phyloP scores from a whole-genome alignment of 805 yeast genomes.

The Suhomyces pyralidae region DNA sequence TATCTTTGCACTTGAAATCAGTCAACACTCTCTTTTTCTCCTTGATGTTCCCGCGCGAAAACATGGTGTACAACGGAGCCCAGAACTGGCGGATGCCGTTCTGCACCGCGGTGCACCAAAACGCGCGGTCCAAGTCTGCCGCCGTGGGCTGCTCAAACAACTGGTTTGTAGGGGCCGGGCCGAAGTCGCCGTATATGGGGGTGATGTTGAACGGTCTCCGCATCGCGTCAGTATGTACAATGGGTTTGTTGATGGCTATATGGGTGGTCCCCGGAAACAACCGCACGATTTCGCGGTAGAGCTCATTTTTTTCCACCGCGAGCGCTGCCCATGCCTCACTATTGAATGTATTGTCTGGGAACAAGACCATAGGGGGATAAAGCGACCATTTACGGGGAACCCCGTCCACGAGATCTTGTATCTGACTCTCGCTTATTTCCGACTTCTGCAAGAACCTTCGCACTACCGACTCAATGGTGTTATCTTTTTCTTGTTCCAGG shows the following conservation, averaged over 20 bases:
- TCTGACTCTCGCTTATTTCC: not conserved
- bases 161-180: conserved; percentile 34
- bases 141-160: conserved; percentile 15
- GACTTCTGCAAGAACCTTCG: not conserved
- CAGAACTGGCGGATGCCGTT: conserved; percentile 76
- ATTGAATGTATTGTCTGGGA: conserved; percentile 50
- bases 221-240: conserved; percentile 50
- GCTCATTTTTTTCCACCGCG: not conserved
- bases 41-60: conserved; percentile 80
- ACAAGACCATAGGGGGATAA: conserved; percentile 65
- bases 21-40: conserved; percentile 68
- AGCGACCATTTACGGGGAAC: conserved; percentile 57
- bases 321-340: conserved; percentile 28
- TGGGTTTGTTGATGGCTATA: conserved; percentile 71
- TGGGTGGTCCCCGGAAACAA: conserved; percentile 43
- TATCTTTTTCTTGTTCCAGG: not conserved
- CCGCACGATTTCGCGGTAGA: not conserved
- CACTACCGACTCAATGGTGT: not conserved
- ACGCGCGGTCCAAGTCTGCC: conserved; percentile 47
- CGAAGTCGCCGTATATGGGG: conserved; percentile 67
- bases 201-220: conserved; percentile 62
- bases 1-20: conserved; percentile 33
- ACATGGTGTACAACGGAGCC: conserved; percentile 87
- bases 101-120: conserved; percentile 72
- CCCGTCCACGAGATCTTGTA: not conserved